Conservation (phyloP, 148 eudicot species). For the Amaranthus cruentus region DNA sequence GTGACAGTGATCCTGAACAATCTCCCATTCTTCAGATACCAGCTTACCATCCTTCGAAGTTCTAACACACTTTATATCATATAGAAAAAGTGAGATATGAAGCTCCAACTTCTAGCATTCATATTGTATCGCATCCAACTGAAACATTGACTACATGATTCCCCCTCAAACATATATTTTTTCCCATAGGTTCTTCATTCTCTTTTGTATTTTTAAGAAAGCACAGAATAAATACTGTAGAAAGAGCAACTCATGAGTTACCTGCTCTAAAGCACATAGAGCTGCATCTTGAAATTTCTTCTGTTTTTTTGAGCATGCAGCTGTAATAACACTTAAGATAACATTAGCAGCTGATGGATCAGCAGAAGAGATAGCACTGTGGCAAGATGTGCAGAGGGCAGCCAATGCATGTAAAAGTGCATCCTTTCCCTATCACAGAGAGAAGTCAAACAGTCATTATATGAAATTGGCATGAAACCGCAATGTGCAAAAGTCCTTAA, state of each 20-base stretch:
- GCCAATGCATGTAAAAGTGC: conserved; percentile 69
- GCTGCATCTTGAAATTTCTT: conserved; percentile 86
- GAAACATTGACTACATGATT: background rate
- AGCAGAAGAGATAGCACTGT: conserved; percentile 56
- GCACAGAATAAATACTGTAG: background rate
- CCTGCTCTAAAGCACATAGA: conserved; percentile 81
- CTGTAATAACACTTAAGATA: conserved; percentile 52
- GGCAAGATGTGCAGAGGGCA: conserved; percentile 72
- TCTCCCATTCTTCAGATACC: background rate
- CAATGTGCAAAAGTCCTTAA: background rate
- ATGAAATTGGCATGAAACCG: background rate
- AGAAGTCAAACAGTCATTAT: conserved; percentile 6
- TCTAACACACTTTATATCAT: background rate
- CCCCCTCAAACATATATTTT: background rate
- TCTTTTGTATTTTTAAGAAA: background rate
- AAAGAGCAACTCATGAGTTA: conserved; percentile 16
- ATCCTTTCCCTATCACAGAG: conserved; percentile 76
- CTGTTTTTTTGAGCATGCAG: conserved; percentile 80
- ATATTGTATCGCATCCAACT: background rate
- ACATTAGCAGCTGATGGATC: conserved; percentile 59
- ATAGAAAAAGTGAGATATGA: background rate
- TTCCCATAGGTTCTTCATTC: background rate
- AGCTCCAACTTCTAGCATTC: background rate
- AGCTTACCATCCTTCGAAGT: background rate
- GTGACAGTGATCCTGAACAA: background rate